Conservation (phyloP, 1,284 basidiomycete genomes). For the Puccinia brachypodii region DNA sequence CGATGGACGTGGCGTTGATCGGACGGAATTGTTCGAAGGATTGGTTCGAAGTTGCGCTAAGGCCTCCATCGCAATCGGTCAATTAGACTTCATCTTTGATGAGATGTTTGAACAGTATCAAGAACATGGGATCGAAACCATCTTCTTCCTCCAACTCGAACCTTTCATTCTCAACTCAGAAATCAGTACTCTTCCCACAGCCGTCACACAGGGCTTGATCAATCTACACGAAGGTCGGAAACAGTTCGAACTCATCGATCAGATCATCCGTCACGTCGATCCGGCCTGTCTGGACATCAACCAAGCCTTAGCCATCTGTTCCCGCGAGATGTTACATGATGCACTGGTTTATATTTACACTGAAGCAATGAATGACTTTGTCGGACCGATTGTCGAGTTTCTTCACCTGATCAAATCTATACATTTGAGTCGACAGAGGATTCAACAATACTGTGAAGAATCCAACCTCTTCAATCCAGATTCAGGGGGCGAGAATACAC, state of each 20-base stretch:
- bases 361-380: conserved; percentile 79
- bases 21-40: conserved; percentile 83
- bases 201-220: conserved; percentile 79
- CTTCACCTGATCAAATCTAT: conserved; percentile 73
- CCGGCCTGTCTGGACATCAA: conserved; percentile 88
- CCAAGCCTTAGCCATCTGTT: conserved; percentile 83
- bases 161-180: conserved; percentile 75
- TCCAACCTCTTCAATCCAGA: conserved; percentile 41
- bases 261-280: conserved; percentile 93
- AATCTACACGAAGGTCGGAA: conserved; percentile 69
- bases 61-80: conserved; percentile 76
- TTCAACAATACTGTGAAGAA: conserved; percentile 35
- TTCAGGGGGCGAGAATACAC: conserved; percentile 57
- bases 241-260: conserved; percentile 75
- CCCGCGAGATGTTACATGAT: conserved; percentile 79
- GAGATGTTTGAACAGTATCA: conserved; percentile 89
- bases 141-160: conserved; percentile 82
- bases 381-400: conserved; percentile 83
- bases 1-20: conserved; percentile 85
- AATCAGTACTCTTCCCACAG: conserved; percentile 69
- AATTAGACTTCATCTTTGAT: conserved; percentile 84
- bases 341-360: conserved; percentile 93
- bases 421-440: conserved; percentile 18
- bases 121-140: conserved; percentile 77
- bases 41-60: conserved; percentile 78